Conservation (phyloP, 2,329 filamentous ascomycete species). For the Fusarium concolor region DNA sequence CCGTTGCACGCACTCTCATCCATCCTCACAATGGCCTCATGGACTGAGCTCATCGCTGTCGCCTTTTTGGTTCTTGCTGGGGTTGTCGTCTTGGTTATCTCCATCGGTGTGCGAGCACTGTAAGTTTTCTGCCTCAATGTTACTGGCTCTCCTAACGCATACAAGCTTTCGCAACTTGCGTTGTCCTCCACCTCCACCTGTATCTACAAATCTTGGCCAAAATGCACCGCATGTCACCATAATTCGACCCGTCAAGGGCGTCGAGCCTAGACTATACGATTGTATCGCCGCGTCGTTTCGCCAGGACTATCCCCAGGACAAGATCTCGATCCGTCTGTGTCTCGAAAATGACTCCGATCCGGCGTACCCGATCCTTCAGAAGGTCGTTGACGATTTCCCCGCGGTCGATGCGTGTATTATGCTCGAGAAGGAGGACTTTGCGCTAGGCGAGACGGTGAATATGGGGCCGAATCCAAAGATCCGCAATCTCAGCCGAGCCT, state of each 20-base stretch:
- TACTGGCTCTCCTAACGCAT: slow-evolving; percentile 7
- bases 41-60: slow-evolving; percentile 57
- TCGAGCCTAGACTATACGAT: slow-evolving; percentile 90
- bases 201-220: slow-evolving; percentile 62
- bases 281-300: slow-evolving; percentile 88
- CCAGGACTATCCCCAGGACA: slow-evolving; percentile 82
- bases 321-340: slow-evolving; percentile 85
- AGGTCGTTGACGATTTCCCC: slow-evolving; percentile 79
- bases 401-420: slow-evolving; percentile 77
- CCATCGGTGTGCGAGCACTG: slow-evolving; percentile 68
- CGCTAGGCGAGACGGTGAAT: slow-evolving; percentile 67
- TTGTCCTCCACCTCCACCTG: slow-evolving; percentile 58
- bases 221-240: slow-evolving; percentile 85
- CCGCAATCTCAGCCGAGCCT: slow-evolving; percentile 93
- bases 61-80: slow-evolving; percentile 65
- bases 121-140: slow-evolving; percentile 49
- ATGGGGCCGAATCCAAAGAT: slow-evolving; percentile 99
- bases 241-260: slow-evolving; percentile 91
- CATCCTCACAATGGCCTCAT: slow-evolving; percentile 42
- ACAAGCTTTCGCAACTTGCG: slow-evolving; percentile 66
- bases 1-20: too few species aligned
- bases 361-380: slow-evolving; percentile 78
- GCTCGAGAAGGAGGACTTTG: slow-evolving; percentile 84
- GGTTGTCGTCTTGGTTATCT: slow-evolving; percentile 65
- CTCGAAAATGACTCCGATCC: slow-evolving; percentile 80